Conservation (phyloP, 257 asterid genomes). For the Petunia secreta region DNA sequence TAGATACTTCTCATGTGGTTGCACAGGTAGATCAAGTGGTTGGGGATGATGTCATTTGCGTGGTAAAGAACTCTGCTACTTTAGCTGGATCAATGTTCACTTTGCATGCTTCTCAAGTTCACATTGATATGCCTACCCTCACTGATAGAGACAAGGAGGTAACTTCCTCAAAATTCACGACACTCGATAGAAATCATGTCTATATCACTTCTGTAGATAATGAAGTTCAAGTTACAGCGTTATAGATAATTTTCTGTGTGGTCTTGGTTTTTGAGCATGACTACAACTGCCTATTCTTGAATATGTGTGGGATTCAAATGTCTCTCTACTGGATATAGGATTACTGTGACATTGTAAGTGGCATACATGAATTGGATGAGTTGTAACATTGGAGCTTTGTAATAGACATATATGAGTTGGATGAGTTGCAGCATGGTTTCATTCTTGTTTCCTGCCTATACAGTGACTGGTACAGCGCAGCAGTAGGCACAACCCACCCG, state of each 20-base stretch:
- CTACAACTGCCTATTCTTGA: neutral
- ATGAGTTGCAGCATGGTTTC: neutral
- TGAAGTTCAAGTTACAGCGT: neutral
- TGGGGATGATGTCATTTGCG: slow-evolving; percentile 79
- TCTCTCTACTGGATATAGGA: neutral
- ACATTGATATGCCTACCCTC: slow-evolving; percentile 82
- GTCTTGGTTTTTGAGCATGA: slow-evolving; percentile 1
- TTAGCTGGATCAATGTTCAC: slow-evolving; percentile 88
- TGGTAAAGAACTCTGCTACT: slow-evolving; percentile 79
- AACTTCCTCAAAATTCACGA: slow-evolving; percentile 15
- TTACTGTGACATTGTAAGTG: neutral
- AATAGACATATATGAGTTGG: neutral
- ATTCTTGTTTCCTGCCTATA: neutral
- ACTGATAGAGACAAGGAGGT: slow-evolving; percentile 90
- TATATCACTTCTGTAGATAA: neutral
- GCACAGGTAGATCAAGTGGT: slow-evolving; percentile 75
- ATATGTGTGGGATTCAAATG: neutral
- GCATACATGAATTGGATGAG: neutral
- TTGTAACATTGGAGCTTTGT: neutral
- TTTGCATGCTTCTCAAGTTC: slow-evolving; percentile 74
- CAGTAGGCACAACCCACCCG: neutral
- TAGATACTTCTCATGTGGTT: neutral
- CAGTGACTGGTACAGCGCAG: neutral
- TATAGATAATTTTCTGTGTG: neutral
- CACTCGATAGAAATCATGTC: neutral